phyloP scores from a whole-genome alignment of 2,329 filamentous ascomycete genomes.

The Dactylellina haptotyla region DNA sequence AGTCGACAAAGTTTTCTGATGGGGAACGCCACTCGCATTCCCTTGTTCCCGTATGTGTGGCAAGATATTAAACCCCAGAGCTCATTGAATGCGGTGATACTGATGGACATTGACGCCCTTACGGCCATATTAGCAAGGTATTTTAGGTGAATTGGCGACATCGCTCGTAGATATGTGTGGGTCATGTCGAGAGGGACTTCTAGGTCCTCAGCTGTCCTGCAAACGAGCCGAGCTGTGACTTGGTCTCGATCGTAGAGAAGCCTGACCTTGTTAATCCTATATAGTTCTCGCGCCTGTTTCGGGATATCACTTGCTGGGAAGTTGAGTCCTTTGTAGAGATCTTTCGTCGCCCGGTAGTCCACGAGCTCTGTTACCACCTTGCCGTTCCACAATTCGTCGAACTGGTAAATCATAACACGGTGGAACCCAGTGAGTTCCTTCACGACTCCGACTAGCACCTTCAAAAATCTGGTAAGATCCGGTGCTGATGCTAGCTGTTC shows the following conservation, averaged over 20 bases:
- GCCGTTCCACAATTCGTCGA: slow-evolving; percentile 83
- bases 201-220: slow-evolving; percentile 77
- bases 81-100: slow-evolving; percentile 84
- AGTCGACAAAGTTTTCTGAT: slow-evolving; percentile 92
- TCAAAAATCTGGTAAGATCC: slow-evolving; percentile 77
- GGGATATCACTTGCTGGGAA: slow-evolving; percentile 90
- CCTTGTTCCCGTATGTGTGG: slow-evolving; percentile 78
- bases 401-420: slow-evolving; percentile 92
- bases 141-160: slow-evolving; percentile 89
- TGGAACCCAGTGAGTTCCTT: slow-evolving; percentile 92
- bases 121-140: slow-evolving; percentile 90
- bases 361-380: slow-evolving; percentile 88
- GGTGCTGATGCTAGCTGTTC: slow-evolving; percentile 81
- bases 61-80: slow-evolving; percentile 90
- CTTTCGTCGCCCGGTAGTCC: slow-evolving; percentile 79
- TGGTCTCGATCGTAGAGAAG: slow-evolving; percentile 86
- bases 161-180: slow-evolving; percentile 80
- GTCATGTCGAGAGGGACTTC: slow-evolving; percentile 82
- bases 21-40: slow-evolving; percentile 91
- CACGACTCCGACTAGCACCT: slow-evolving; percentile 83
- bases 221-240: slow-evolving; percentile 81
- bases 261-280: slow-evolving; percentile 88
- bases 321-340: slow-evolving; percentile 85
- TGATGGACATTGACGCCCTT: slow-evolving; percentile 93
- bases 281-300: slow-evolving; percentile 85